Percentiles rank a stretch among this genome's conserved stretches.
phyloP scores from a whole-genome alignment of 306 rosid species.

The Trichosanthes cucumerina region DNA sequence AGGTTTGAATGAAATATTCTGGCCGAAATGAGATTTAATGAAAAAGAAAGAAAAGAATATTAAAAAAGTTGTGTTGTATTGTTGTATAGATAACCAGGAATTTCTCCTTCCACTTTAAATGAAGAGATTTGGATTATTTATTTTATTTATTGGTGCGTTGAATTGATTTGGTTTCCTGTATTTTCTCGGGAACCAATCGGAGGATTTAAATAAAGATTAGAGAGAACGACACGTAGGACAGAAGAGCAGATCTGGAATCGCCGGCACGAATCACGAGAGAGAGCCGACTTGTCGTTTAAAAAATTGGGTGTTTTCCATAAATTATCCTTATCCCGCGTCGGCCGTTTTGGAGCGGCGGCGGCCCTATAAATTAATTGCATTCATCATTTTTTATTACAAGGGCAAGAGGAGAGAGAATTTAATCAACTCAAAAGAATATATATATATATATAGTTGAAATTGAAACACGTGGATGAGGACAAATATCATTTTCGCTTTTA shows the following conservation, averaged over 20 bases:
- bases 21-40: neutral
- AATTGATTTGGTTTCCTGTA: neutral
- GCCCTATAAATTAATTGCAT: neutral
- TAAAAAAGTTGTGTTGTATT: neutral
- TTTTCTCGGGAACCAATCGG: neutral
- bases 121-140: neutral
- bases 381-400: neutral
- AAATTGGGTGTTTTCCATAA: neutral
- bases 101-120: neutral
- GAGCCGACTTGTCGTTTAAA: conserved; percentile 1
- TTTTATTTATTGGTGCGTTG: neutral
- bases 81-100: neutral
- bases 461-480: too few species aligned
- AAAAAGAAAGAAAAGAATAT: neutral
- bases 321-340: neutral
- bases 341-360: neutral
- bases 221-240: neutral
- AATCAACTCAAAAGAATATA: too few species aligned
- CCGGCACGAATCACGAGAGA: neutral
- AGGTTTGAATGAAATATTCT: neutral
- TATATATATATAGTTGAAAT: too few species aligned
- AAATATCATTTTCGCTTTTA: too few species aligned
- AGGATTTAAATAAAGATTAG: neutral
- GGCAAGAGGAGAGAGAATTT: neutral
- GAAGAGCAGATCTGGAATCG: neutral